Conservation (phyloP, 2,329 filamentous ascomycete species). For the Fusarium sp. region DNA sequence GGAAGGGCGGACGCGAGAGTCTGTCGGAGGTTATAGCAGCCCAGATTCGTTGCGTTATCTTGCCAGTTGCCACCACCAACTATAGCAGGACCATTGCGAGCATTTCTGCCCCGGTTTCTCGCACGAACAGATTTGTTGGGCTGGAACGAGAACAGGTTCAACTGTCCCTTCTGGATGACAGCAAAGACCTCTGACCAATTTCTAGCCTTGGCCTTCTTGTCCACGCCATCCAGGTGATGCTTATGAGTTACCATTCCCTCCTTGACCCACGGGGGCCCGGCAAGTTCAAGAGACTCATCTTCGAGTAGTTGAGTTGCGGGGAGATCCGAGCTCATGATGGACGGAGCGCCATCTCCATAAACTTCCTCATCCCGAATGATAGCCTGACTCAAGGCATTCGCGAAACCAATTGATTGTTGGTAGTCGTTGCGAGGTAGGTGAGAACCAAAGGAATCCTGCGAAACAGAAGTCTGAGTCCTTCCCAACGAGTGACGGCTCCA, state of each 20-base stretch:
- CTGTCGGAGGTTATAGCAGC: constrained; percentile 88
- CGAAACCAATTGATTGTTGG: constrained; percentile 97
- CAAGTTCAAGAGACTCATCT: constrained; percentile 91
- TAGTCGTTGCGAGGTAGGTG: constrained; percentile 83
- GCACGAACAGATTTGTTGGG: constrained; percentile 80
- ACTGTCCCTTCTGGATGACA: constrained; percentile 92
- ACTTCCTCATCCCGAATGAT: constrained; percentile 91
- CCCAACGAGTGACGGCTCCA: constrained; percentile 96
- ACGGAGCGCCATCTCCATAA: constrained; percentile 62
- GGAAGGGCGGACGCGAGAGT: constrained; percentile 92
- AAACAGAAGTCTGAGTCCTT: constrained; percentile 91
- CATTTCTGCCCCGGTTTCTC: constrained; percentile 70
- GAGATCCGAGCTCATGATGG: constrained; percentile 71
- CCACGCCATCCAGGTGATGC: constrained; percentile 90
- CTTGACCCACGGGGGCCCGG: constrained; percentile 97
- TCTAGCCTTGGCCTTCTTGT: constrained; percentile 92
- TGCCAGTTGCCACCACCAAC: constrained; percentile 99
- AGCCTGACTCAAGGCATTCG: constrained; percentile 94
- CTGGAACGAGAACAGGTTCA: constrained; percentile 94
- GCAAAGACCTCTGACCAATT: constrained; percentile 97
- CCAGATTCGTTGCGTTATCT: constrained; percentile 91
- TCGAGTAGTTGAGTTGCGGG: constrained; percentile 78
- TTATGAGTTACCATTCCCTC: constrained; percentile 97
- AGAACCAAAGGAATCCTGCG: constrained; percentile 89
- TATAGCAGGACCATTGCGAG: constrained; percentile 67